A percentile compares a stretch with the other conserved stretches of the same genome.
Conservation (phyloP, 2,329 filamentous ascomycete species). For the Botrytis fabae region DNA sequence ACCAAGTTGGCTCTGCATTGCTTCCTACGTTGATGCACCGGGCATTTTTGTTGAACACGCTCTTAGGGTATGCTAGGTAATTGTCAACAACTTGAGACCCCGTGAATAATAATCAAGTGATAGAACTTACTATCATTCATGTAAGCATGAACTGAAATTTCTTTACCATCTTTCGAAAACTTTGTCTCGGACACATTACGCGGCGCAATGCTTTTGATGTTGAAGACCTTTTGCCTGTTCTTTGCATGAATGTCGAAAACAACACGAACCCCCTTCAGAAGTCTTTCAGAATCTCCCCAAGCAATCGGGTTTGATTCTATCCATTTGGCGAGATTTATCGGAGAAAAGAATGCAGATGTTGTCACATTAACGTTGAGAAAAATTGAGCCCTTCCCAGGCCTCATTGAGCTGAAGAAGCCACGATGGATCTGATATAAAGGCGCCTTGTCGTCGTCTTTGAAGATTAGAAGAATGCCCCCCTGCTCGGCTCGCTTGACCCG, state of each 20-base stretch:
- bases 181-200: not conserved
- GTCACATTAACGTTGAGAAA: constrained; percentile 26
- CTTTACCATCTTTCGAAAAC: not conserved
- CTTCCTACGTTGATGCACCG: not conserved
- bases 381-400: constrained; percentile 22
- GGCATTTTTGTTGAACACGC: not conserved
- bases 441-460: not conserved
- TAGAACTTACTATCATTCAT: not conserved
- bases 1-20: not conserved
- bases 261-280: not conserved
- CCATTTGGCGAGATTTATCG: not conserved
- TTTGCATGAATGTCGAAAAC: not conserved
- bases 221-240: not conserved
- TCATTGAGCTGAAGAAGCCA: constrained; percentile 27
- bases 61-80: not conserved
- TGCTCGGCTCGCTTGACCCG: not conserved
- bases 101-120: not conserved
- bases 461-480: not conserved
- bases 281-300: not conserved
- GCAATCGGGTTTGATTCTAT: not conserved
- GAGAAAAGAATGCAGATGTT: constrained; percentile 16
- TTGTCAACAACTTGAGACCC: not conserved
- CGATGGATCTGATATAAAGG: constrained; percentile 10
- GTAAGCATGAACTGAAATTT: not conserved
- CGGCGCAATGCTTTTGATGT: not conserved